Evolutionary conservation across 176 grass and related monocot species (phyloP), one percentile per base, ranked within the genome.

Genomic region (Cenchrus fungigraminus): DNA sequence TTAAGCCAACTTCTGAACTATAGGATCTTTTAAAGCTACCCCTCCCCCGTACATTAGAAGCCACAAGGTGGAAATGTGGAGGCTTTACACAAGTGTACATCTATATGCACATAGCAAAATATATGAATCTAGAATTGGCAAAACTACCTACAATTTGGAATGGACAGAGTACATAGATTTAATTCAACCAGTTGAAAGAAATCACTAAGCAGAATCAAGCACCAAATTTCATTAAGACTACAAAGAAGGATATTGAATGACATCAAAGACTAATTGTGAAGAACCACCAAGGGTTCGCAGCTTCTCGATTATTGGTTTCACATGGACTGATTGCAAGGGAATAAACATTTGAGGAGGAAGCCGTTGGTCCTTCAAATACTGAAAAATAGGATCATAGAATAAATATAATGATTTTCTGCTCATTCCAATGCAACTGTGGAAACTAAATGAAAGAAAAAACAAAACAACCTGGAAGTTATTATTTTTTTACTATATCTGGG

Each of bases 341-440:
- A 98, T 95, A 90, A 98, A 98, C 82, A 93, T 98, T 87, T 93
- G 93, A n/a, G 95, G 95, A 82, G 95, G 95, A 81, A 90, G 91
- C n/a, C 91, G 91, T 65, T 98, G 95, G 52, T 95, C 93, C 91
- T 95, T 98, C 91, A 98, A 95, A 87, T 98, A 98, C 95, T 98
- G 88, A 61, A 34, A 34, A 34, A 34, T 34, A 34, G 34, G 34
- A 85, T 68, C 66, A 87, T 60, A 91, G 51, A 81, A 79, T 34
- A 84, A 79, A 79, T 72, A 79, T 80, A 71, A 55, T 82, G 12
- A 71, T 16, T 54, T 12, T 69, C 17, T 46, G 9, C 10, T 28
- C 20, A 61, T 82, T 59, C 6, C 12, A 28, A 76, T 44, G 68
- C 17, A 77, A 31, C n/a, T 50, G 47, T 52, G 10, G 46, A 64